Evolutionary conservation across 2,329 filamentous ascomycete species (phyloP), one percentile per base, ranked within the genome.

Genomic region (Xylaria sp.): DNA sequence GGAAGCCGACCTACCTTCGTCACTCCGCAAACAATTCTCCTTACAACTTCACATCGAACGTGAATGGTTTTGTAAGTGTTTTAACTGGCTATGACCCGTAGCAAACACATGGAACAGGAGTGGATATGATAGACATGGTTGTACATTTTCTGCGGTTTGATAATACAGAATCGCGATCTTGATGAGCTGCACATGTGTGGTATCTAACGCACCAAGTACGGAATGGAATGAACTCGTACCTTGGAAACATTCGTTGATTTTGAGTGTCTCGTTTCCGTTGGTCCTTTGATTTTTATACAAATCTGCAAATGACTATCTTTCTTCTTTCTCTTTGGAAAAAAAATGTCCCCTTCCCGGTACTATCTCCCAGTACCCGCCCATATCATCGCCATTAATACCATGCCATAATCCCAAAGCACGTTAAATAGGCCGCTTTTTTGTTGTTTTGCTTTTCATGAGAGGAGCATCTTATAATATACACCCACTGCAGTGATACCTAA

Each of bases 401-500:
- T 62, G 54, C 52, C 44, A 39, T 59, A 46, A 44, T 30, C 23
- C 23, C 23, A 39, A 60, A 66, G 59, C 57, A 55, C 55, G 60
- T 60, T 52, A 55, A 46, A 66, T 59, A 55, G 57, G 62, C 63
- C 63, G 55, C 55, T 39, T 47, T 63, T 63, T 59, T 61, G 64
- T 42, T 42, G 8, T 42, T 42, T 42, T 30, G 23, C 23, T 67
- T 67, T 68, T 70, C 67, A 57, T 69, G 69, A 71, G 68, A 67
- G 68, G 68, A 70, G 69, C 66, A 67, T 68, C 48, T 55, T 65
- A 67, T 69, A 34, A 51, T 51, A 51, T 30, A 65, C 69, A 67
- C 66, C 68, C 67, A 67, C 66, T 60, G 57, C 47, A 60, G 50
- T 59, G 57, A 58, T 63, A 61, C 67, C 66, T 54, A 69, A 69